phyloP scores from a whole-genome alignment of 306 rosid species.

The Comarum palustre region DNA sequence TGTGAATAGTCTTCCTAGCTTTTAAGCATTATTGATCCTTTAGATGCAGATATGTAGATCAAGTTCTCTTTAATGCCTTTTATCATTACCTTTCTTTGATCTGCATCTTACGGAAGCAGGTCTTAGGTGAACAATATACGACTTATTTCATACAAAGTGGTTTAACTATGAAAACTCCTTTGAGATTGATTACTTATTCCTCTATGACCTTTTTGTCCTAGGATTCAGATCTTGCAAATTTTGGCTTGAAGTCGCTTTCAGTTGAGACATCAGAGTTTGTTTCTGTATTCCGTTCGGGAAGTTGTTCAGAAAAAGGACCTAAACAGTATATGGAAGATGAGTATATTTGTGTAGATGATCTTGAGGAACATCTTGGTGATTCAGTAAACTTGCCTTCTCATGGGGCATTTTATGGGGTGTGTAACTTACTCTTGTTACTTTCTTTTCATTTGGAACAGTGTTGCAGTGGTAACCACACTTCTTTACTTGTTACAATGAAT shows the following conservation, averaged over 20 bases:
- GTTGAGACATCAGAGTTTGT: constrained; percentile 40
- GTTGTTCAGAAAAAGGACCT: constrained; percentile 60
- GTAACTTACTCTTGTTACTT: constrained; percentile 21
- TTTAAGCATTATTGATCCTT: constrained; percentile 1
- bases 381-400: constrained; percentile 34
- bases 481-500: background rate
- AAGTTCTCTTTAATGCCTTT: background rate
- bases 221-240: constrained; percentile 39
- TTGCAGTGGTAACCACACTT: background rate
- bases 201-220: constrained; percentile 20
- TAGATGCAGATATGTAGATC: background rate
- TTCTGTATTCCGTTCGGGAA: constrained; percentile 47
- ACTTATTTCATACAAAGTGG: background rate
- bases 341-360: constrained; percentile 44
- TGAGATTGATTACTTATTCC: constrained; percentile 5
- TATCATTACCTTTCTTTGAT: background rate
- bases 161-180: background rate
- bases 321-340: constrained; percentile 74
- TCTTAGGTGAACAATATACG: background rate
- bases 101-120: background rate
- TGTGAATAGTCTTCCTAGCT: background rate
- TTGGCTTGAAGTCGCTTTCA: constrained; percentile 33
- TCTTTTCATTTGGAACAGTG: background rate
- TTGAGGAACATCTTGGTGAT: constrained; percentile 27
- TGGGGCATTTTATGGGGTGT: constrained; percentile 70